Evolutionary conservation across 768 basidiomycete species (phyloP), one percentile per base, ranked within the genome.

Genomic region (Leccinellum luteum): DNA sequence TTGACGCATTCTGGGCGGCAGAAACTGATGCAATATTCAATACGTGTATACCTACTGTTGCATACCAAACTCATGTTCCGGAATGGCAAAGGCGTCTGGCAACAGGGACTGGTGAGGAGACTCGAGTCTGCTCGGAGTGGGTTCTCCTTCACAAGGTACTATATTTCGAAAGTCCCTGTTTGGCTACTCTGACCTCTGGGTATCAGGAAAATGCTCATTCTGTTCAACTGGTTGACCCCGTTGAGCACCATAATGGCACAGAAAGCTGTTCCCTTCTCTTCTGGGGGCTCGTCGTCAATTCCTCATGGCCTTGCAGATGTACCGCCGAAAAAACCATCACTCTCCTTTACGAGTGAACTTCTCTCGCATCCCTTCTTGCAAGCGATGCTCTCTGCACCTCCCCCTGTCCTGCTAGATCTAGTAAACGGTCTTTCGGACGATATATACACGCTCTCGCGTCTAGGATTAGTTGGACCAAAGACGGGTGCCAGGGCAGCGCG

Each of bases 11-110:
- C 15, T 35, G 32, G 47, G 27, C 38, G 41, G 50, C 61, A 93
- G 91, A 94, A 94, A 92, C 66, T 92, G 55, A 84, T 94, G 55
- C 92, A 94, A 76, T 94, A 93, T 69, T 81, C 87, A 23, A 82
- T 94, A 60, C 83, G 84, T 48, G 74, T 92, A 51, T 90, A 86
- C 69, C 78, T 93, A 34, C 69, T 89, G 31, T 83, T 90, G 69
- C 91, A 94, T 67, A 73, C 74, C 52, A 77, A 82, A 3, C 48
- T 85, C 41, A 63, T 86, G 4, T 70, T 87, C 55, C 77, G 82
- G 54, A 76, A 75, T 55, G 41, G 65, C 60, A 61, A 60, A 25
- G 69, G 75, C 7, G 71, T 71, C 53, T 87, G 83, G 81, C 85
- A 87, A 61, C 67, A 73, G 5, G 82, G 79, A 52, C 65, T 92